These are phyloP conservation scores for Chaetomium globosum DNA, from an alignment of 2,329 filamentous ascomycete species.

Conservation along the genomic window DNA sequence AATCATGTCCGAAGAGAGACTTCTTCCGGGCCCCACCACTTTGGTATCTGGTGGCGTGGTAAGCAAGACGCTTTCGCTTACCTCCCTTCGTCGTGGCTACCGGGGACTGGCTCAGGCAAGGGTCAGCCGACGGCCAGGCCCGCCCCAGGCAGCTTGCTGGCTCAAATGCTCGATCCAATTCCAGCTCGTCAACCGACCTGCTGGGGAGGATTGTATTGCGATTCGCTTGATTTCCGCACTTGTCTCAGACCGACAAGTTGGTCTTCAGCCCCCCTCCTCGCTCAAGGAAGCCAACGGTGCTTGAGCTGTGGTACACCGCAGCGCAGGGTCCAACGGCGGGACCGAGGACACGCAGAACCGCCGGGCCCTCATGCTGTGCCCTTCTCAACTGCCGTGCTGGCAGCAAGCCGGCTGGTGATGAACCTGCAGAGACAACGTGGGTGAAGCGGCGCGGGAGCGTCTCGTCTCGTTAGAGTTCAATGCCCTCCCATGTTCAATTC, in stretches of 20 bases:
- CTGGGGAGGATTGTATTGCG: background rate
- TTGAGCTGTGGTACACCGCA: constrained; percentile 4
- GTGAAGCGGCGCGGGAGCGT: constrained; percentile 23
- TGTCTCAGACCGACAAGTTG: constrained; percentile 1
- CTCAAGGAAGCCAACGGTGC: background rate
- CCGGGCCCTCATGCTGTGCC: constrained; percentile 24
- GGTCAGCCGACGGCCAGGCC: constrained; percentile 28
- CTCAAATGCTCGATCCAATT: background rate
- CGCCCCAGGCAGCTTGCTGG: background rate
- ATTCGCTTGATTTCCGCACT: background rate
- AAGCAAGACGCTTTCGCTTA: constrained; percentile 9
- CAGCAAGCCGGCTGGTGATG: constrained; percentile 10
- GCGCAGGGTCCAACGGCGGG: constrained; percentile 15
- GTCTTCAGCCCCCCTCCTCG: background rate
- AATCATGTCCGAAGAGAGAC: background rate
- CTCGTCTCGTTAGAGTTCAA: background rate
- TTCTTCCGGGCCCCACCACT: background rate
- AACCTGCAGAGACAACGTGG: constrained; percentile 26
- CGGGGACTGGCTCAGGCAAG: constrained; percentile 30
- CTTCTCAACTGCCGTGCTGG: constrained; percentile 28
- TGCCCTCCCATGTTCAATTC: background rate
- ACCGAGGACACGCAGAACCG: constrained; percentile 11
- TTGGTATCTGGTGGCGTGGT: constrained; percentile 1
- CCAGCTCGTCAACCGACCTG: background rate
- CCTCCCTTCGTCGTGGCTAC: constrained; percentile 30